Evolutionary conservation across 73 alveolate genomes (phyloP), one percentile per base, ranked within the genome.

Genomic region (Blepharisma japonicum): DNA sequence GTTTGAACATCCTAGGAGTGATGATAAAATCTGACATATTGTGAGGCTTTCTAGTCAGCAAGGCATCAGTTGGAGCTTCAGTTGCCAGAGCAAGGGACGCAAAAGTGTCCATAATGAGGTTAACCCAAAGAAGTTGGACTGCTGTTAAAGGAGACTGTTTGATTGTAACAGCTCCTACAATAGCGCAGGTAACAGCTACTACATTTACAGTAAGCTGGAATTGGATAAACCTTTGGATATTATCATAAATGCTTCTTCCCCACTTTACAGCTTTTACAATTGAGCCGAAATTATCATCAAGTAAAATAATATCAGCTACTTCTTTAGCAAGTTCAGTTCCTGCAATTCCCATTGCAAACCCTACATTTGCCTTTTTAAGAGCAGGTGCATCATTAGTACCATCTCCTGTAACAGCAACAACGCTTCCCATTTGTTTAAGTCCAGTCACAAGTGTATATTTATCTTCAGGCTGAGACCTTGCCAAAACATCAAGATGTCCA

Each of bases 371-470:
- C 78, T 91, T 90, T 55, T 89, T 95, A 50, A 97, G 74, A 42
- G 99, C 99, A n/a, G 99, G 99, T 8, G 99, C 99, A 86, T 97
- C 99, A 87, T 93, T 95, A 6, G 98, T 94, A 14, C 99, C 99
- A 74, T 96, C 99, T 6, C 99, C 99, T 32, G 99, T 97, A 67
- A 97, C 99, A 45, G 99, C 99, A 6, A 95, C 99, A 11, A 94
- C 97, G 70, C 89, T 88, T 0, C 97, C 98, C 82, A 88, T 74
- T 45, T 92, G 94, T 82, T 91, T 92, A 45, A 97, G 91, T 56
- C 98, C 98, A 50, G 91, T 87, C 6, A 96, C 99, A 21, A 97
- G 90, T 55, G 94, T 90, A 79, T 96, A 91, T 81, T 97, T 97
- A 82, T 97, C 99, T 74, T 95, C 97, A 6, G 99, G 99, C 76